These are phyloP conservation scores for Trapa bicornis DNA, from an alignment of 345 rosid genomes.

Conservation along the genomic window DNA sequence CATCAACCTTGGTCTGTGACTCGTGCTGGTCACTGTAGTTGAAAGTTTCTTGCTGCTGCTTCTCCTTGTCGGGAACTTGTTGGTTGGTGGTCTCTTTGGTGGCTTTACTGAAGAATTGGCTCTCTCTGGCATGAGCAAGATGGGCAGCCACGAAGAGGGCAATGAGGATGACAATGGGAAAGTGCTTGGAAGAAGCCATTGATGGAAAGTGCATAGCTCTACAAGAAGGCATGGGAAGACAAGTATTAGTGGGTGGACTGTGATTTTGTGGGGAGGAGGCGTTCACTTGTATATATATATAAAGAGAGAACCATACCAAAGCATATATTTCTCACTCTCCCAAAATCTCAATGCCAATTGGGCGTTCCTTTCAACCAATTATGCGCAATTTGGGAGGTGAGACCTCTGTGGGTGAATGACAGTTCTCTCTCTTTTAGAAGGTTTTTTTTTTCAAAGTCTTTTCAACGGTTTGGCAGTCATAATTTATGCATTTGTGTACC, in stretches of 20 bases:
- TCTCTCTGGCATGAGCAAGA: constrained; percentile 22
- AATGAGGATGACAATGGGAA: constrained; percentile 13
- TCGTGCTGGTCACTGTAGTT: constrained; percentile 3
- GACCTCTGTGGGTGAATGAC: not conserved
- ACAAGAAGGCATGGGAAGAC: not conserved
- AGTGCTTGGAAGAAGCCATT: not conserved
- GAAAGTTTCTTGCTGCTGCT: not conserved
- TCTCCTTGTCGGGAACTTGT: not conserved
- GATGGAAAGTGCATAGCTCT: constrained; percentile 4
- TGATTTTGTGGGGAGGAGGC: not conserved
- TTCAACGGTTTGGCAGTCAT: too few species aligned
- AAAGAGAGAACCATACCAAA: too few species aligned
- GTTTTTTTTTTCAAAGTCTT: too few species aligned
- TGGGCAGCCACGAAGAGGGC: constrained; percentile 4
- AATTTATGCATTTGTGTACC: too few species aligned
- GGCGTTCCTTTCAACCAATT: not conserved
- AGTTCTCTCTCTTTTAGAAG: too few species aligned
- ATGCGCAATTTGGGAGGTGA: not conserved
- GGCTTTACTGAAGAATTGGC: constrained; percentile 35
- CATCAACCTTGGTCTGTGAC: constrained; percentile 5
- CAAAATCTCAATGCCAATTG: not conserved
- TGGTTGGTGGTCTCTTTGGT: constrained; percentile 7
- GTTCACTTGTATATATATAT: not conserved
- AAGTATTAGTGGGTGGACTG: not conserved
- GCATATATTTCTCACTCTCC: not conserved